These are phyloP conservation scores for Irpex sp. DNA, from an alignment of 1,284 basidiomycete species.

Conservation along the genomic window DNA sequence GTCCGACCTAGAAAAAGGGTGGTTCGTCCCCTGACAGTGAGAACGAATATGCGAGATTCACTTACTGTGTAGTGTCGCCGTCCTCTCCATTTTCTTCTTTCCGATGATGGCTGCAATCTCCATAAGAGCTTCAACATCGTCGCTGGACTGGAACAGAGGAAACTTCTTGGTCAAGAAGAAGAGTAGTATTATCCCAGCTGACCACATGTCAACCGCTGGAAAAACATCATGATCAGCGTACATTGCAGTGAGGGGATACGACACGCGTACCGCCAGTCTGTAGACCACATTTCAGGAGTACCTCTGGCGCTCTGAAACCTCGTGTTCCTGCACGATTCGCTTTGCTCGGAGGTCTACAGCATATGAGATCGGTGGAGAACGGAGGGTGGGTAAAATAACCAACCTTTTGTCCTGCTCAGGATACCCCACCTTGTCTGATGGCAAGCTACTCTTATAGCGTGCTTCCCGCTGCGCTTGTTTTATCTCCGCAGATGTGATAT, in stretches of 20 bases:
- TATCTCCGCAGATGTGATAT: constrained; percentile 39
- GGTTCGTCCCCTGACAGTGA: constrained; percentile 2
- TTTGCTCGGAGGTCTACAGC: constrained; percentile 74
- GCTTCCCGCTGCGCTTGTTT: constrained; percentile 60
- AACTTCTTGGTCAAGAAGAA: constrained; percentile 94
- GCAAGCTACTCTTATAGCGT: constrained; percentile 47
- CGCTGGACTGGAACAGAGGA: constrained; percentile 91
- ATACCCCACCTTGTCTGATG: constrained; percentile 72
- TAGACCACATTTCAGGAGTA: constrained; percentile 91
- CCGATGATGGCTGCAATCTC: constrained; percentile 93
- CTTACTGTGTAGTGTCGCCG: constrained; percentile 88
- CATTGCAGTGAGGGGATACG: background rate
- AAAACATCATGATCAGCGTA: background rate
- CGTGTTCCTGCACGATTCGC: constrained; percentile 96
- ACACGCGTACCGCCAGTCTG: constrained; percentile 79
- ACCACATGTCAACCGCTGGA: constrained; percentile 95
- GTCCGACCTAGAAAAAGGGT: constrained; percentile 61
- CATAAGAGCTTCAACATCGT: constrained; percentile 94
- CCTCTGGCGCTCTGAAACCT: constrained; percentile 97
- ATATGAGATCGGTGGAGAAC: background rate
- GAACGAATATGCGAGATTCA: constrained; percentile 15
- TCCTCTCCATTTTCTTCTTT: constrained; percentile 78
- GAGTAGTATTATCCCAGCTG: constrained; percentile 88
- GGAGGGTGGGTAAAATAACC: constrained; percentile 5
- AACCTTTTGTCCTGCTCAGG: constrained; percentile 66